Evolutionary conservation across 1,284 basidiomycete species (phyloP), one percentile per base, ranked within the genome.

Genomic region (Ceratobasidium sp.): DNA sequence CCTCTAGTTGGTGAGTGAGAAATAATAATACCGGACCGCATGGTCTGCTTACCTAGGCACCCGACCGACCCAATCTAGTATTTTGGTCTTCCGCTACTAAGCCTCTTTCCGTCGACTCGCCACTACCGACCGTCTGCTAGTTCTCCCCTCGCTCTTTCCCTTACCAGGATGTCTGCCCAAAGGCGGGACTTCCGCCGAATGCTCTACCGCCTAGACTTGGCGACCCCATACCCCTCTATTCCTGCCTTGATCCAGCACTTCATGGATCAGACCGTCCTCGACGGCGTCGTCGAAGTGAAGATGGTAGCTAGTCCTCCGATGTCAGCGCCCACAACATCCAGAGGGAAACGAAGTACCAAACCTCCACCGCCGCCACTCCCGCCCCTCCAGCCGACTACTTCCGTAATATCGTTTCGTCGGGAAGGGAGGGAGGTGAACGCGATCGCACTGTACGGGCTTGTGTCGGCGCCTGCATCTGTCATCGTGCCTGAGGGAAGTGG

Each of bases 161-260:
- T 71, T 59, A 71, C 68, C 68, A 71, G 54, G 68, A 71, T 71
- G 68, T 71, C 68, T 59, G 59, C 68, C 54, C 68, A 71, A 71
- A 58, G 68, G 68, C 68, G 68, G 54, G 68, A 71, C 22, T 71
- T 71, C 68, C 68, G 68, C 68, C 68, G 68, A 71, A 71, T 71
- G 68, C 68, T 71, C 68, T 71, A 71, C 54, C 68, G 68, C 68
- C 68, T 71, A 71, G 68, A 71, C 68, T 34, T 71, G 68, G 69
- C 69, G 69, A 72, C 69, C 24, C 58, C 69, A 51, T 72, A 72
- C 56, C 69, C 39, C 24, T 72, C 69, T 8, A 72, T 72, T n/a
- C 69, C 69, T 51, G 69, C 69, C 54, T 51, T 72, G 43, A 72
- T 72, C 49, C 69, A 72, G 37, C 69, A 72, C 69, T 72, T 72